Conservation (phyloP, 129 eudicot species). For the Tagetes erecta region DNA sequence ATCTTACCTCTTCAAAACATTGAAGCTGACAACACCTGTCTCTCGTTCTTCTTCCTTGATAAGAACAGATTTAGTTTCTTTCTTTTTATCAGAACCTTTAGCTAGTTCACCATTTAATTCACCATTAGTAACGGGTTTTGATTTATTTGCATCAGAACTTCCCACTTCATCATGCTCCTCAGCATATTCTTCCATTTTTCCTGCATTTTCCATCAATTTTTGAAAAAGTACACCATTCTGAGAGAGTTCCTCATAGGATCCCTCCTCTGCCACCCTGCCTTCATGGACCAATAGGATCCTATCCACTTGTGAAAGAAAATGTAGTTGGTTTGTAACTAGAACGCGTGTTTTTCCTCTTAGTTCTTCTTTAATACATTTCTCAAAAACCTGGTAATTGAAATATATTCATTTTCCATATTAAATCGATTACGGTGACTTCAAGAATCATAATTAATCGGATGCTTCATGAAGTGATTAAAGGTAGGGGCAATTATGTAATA, state of each 20-base stretch:
- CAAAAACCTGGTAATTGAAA: constrained; percentile 64
- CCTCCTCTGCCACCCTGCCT: constrained; percentile 88
- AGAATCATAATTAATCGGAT: constrained; percentile 7
- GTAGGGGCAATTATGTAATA: constrained; percentile 16
- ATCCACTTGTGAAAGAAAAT: constrained; percentile 96
- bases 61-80: constrained; percentile 74
- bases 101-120: constrained; percentile 51
- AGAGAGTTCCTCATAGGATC: constrained; percentile 86
- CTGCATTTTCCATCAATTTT: constrained; percentile 94
- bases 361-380: constrained; percentile 80
- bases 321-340: constrained; percentile 90
- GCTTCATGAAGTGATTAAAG: constrained; percentile 4
- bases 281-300: constrained; percentile 80
- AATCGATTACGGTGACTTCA: neutral
- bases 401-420: neutral
- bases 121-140: constrained; percentile 48
- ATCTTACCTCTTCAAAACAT: constrained; percentile 72
- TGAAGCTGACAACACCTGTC: constrained; percentile 82
- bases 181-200: constrained; percentile 85
- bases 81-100: constrained; percentile 47
- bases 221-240: constrained; percentile 68
- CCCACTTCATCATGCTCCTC: constrained; percentile 53
- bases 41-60: constrained; percentile 92
- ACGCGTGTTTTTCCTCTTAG: constrained; percentile 84
- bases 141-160: constrained; percentile 31